Evolutionary conservation across 2,329 filamentous ascomycete species (phyloP).

Genomic region (Tolypocladium ovalisporum): DNA sequence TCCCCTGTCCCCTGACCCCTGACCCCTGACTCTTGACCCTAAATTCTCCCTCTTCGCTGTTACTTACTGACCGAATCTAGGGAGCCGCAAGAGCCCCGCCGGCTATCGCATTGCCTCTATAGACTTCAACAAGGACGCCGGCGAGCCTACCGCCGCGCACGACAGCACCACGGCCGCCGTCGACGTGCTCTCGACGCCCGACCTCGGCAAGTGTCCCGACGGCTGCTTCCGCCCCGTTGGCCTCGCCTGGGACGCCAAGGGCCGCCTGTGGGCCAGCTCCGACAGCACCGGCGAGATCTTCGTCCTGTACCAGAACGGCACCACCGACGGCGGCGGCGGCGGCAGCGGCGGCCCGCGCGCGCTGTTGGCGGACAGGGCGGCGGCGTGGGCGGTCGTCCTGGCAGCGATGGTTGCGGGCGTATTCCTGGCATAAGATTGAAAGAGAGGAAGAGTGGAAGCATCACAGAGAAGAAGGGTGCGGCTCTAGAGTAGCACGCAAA

Average conservation of each 20-base stretch:
- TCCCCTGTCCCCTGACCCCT: not conserved
- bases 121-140: constrained; percentile 24
- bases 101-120: constrained; percentile 36
- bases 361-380: not conserved
- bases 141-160: constrained; percentile 26
- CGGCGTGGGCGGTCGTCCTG: constrained; percentile 13
- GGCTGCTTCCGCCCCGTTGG: constrained; percentile 54
- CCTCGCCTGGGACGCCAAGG: constrained; percentile 37
- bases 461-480: not conserved
- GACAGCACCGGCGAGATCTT: constrained; percentile 58
- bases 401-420: constrained; percentile 16
- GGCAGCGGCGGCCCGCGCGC: constrained; percentile 1
- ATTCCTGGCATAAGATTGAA: constrained; percentile 13
- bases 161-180: constrained; percentile 35
- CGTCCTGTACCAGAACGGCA: constrained; percentile 27
- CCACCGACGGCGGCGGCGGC: constrained; percentile 3
- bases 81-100: constrained; percentile 28
- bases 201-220: constrained; percentile 40
- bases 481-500: not conserved
- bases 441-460: not conserved
- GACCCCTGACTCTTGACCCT: not conserved
- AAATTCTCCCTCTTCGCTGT: not conserved
- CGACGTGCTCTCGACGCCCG: constrained; percentile 44
- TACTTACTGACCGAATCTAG: constrained; percentile 11
- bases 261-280: constrained; percentile 50